phyloP scores from a whole-genome alignment of 2,329 filamentous ascomycete genomes.

The Diaporthe ampelina region DNA sequence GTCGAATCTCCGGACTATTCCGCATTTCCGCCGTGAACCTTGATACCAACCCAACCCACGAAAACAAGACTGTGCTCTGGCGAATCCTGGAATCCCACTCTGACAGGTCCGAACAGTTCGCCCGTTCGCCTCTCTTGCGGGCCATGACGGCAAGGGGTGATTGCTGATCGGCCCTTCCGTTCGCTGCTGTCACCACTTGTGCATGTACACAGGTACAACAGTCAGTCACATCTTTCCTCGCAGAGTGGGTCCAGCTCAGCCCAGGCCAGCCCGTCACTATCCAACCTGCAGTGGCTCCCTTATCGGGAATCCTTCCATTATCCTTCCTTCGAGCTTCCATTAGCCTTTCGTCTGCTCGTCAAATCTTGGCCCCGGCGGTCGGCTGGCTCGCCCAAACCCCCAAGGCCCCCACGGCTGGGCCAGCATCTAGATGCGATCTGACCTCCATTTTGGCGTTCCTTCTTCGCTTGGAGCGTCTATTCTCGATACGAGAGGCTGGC shows the following conservation, averaged over 20 bases:
- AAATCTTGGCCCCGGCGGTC: slow-evolving; percentile 20
- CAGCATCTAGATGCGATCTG: slow-evolving; percentile 14
- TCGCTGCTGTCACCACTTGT: slow-evolving; percentile 13
- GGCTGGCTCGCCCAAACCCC: slow-evolving; percentile 7
- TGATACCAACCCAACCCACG: not conserved
- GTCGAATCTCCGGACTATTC: slow-evolving; percentile 27
- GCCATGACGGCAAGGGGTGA: slow-evolving; percentile 10
- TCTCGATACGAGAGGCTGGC: slow-evolving; percentile 6
- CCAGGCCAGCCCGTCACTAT: slow-evolving; percentile 20
- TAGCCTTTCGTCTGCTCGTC: slow-evolving; percentile 7
- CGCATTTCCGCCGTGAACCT: slow-evolving; percentile 27
- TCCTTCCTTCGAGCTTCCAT: slow-evolving; percentile 10
- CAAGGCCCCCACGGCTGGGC: slow-evolving; percentile 2
- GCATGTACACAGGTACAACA: not conserved
- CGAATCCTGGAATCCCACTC: not conserved
- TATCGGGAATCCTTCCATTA: slow-evolving; percentile 31
- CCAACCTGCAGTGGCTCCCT: not conserved
- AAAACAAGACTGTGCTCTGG: not conserved
- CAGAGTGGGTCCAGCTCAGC: slow-evolving; percentile 16
- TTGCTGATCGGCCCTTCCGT: slow-evolving; percentile 32
- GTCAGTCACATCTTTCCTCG: no score
- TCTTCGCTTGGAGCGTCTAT: slow-evolving; percentile 20
- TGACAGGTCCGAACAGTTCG: not conserved
- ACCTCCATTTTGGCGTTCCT: slow-evolving; percentile 28
- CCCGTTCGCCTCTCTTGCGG: slow-evolving; percentile 9